Evolutionary conservation across 2,329 filamentous ascomycete species (phyloP), one percentile per base, ranked within the genome.

Genomic region (Ascochyta pisi): DNA sequence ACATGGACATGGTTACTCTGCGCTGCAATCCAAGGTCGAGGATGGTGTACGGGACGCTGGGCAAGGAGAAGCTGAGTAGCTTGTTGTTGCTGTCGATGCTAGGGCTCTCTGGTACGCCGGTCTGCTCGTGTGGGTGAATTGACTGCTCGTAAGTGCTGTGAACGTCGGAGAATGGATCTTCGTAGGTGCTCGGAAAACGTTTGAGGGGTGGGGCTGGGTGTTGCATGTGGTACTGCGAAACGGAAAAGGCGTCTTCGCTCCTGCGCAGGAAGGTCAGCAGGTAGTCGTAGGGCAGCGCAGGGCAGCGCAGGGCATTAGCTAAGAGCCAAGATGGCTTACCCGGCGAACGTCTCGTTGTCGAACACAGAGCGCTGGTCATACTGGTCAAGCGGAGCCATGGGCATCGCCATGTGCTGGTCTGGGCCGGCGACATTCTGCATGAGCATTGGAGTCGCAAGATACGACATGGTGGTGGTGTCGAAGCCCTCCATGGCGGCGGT

Each of bases 1-100:
- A 83, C 81, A 93, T 87, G 65, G 79, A 82, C 10, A 90, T 80
- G 50, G 89, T 86, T 27, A 84, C 84, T 55, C 84, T 81, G 45
- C 87, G 82, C 38, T 67, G 66, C 48, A 85, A 87, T 6, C 81
- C 76, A 60, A 89, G 89, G 64, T 91, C 89, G 44, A 92, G 75
- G 7, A 91, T 78, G 4, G 83, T 83, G 33, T 85, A 87, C 50
- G 85, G 74, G 44, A 79, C 74, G 35, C 63, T 67, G 5, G 81
- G 81, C n/a, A 75, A 66, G 1, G 77, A 80, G 73, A 83, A 83
- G 73, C 79, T 78, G 45, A 83, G 76, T 22, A 82, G 77, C 71
- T 82, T 82, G 73, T 88, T 84, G 71, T 87, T 86, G 65, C 84
- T 84, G 56, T 88, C 85, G 68, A 87, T 85, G 34, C 82, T 85